Percentiles rank a stretch among this genome's conserved stretches.
Conservation (phyloP, 495 filamentous ascomycete species). For the Aspergillus baeticus region DNA sequence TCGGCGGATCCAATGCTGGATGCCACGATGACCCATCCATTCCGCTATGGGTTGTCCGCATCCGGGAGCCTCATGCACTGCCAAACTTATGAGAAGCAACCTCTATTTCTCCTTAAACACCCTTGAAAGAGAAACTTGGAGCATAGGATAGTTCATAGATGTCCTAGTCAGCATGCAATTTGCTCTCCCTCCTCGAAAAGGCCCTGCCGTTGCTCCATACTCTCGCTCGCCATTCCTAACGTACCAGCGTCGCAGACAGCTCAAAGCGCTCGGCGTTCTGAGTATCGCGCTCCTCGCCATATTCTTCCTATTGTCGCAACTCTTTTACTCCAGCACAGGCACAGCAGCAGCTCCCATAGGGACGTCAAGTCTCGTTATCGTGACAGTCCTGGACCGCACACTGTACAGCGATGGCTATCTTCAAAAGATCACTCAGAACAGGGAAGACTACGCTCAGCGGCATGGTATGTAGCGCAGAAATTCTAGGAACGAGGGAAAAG, state of each 20-base stretch:
- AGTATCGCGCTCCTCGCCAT: conserved; percentile 55
- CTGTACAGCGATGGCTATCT: conserved; percentile 60
- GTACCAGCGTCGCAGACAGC: conserved; percentile 61
- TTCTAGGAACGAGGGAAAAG: not conserved
- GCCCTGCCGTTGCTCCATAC: conserved; percentile 64
- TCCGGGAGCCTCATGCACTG: conserved; percentile 16
- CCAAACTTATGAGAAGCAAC: not conserved
- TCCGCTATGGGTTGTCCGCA: conserved; percentile 20
- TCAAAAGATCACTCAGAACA: conserved; percentile 73
- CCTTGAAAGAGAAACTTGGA: not conserved
- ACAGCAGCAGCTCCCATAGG: conserved; percentile 54
- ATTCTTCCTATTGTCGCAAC: conserved; percentile 60
- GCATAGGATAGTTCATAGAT: not conserved
- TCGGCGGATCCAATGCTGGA: conserved; percentile 9
- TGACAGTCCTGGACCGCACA: conserved; percentile 75
- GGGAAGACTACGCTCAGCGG: conserved; percentile 78
- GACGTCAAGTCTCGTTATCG: conserved; percentile 78
- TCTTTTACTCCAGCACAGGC: conserved; percentile 39
- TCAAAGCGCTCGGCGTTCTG: conserved; percentile 61
- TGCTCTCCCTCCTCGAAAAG: conserved; percentile 82
- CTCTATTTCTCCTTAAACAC: not conserved
- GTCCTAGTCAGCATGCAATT: conserved; percentile 70
- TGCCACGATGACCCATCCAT: conserved; percentile 18
- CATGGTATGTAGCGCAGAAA: conserved; percentile 64
- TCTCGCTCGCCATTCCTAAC: conserved; percentile 60